Conservation (phyloP, 23 red algal genomes). For the Chondrus crispus region DNA sequence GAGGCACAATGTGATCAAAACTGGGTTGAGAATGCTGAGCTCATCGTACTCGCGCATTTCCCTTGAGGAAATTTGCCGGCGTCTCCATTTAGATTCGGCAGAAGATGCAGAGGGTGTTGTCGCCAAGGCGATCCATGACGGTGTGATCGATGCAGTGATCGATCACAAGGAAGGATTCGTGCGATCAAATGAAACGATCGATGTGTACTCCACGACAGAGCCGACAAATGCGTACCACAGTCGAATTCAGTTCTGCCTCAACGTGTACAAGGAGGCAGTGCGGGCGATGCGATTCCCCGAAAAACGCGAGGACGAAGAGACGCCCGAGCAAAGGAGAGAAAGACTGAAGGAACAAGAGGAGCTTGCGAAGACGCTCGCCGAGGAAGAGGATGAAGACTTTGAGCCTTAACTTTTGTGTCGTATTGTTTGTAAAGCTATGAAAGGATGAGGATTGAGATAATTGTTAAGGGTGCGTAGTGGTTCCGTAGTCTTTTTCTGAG, state of each 20-base stretch:
- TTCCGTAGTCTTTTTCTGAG: too few species aligned
- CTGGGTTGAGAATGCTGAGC: conserved; percentile 78
- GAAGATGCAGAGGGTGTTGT: conserved; percentile 86
- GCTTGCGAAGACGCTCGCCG: conserved; percentile 81
- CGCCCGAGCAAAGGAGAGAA: conserved; percentile 69
- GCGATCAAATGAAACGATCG: conserved; percentile 62
- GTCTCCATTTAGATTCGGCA: conserved; percentile 65
- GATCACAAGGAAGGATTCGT: conserved; percentile 76
- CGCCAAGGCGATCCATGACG: conserved; percentile 95
- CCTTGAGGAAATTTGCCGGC: conserved; percentile 68
- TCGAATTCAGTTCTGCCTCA: conserved; percentile 94
- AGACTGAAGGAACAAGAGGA: conserved; percentile 96
- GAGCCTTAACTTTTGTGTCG: conserved; percentile 50
- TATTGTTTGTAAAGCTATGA: too few species aligned
- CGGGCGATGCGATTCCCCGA: conserved; percentile 98
- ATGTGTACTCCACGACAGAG: conserved; percentile 84
- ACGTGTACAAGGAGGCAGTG: conserved; percentile 93
- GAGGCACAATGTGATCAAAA: conserved; percentile 99
- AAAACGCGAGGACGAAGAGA: conserved; percentile 72
- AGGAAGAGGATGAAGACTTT: conserved; percentile 87
- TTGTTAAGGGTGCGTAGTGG: too few species aligned
- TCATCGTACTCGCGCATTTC: conserved; percentile 93
- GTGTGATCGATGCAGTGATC: conserved; percentile 93
- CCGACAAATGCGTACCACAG: conserved; percentile 83
- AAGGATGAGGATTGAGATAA: too few species aligned